phyloP scores from a whole-genome alignment of 2,329 filamentous ascomycete genomes.

The Ceratocystis harringtonii region DNA sequence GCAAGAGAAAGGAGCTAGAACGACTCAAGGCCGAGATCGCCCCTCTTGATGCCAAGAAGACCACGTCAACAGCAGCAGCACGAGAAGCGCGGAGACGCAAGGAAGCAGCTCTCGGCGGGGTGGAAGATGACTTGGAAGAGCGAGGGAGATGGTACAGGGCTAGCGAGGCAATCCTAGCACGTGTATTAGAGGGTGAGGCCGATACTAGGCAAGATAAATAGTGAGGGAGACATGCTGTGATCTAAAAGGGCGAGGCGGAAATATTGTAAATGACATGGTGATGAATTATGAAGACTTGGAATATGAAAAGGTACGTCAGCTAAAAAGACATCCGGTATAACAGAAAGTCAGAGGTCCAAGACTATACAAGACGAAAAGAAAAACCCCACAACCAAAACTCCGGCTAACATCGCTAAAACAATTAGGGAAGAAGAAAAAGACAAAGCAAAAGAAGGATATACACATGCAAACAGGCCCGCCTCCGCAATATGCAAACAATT shows the following conservation, averaged over 20 bases:
- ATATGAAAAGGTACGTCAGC: not conserved
- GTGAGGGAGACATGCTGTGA: not conserved
- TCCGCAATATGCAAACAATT: not conserved
- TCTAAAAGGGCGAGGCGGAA: not conserved
- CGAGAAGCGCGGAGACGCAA: conserved; percentile 54
- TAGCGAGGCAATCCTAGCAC: conserved; percentile 46
- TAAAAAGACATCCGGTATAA: not conserved
- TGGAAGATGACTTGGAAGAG: conserved; percentile 60
- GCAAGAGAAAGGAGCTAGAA: conserved; percentile 52
- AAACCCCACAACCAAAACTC: not conserved
- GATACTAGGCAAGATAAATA: not conserved
- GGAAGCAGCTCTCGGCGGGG: conserved; percentile 44
- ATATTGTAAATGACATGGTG: not conserved
- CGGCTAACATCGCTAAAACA: not conserved
- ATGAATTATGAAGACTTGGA: not conserved
- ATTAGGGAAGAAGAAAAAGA: not conserved
- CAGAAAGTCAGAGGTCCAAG: not conserved
- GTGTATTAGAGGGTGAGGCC: conserved; percentile 1
- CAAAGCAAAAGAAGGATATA: not conserved
- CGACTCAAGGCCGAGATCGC: conserved; percentile 51
- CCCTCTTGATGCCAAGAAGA: conserved; percentile 51
- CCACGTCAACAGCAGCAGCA: conserved; percentile 51
- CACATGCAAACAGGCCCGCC: not conserved
- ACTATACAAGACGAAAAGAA: not conserved
- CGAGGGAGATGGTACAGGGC: conserved; percentile 60